phyloP scores from a whole-genome alignment of 306 rosid species.

The Trichosanthes cucumerina region DNA sequence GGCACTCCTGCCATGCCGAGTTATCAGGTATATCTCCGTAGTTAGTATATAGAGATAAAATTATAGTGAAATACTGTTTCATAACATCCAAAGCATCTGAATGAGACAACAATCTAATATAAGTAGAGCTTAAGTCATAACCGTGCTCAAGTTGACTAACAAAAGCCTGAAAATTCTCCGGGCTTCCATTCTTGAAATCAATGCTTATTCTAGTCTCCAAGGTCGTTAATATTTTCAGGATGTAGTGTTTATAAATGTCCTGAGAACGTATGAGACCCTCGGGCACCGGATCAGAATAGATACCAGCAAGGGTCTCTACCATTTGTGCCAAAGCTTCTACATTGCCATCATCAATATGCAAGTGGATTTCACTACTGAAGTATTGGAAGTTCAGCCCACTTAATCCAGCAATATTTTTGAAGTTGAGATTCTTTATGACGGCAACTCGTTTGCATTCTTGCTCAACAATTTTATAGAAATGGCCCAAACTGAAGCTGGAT shows the following conservation, averaged over 20 bases:
- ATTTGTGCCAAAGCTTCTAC: slow-evolving; percentile 74
- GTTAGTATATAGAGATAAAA: slow-evolving; percentile 47
- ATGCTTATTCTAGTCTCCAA: slow-evolving; percentile 51
- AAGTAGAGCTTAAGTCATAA: slow-evolving; percentile 41
- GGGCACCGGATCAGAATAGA: slow-evolving; percentile 39
- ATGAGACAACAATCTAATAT: slow-evolving; percentile 46
- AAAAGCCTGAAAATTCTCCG: slow-evolving; percentile 61
- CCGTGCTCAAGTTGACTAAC: slow-evolving; percentile 76
- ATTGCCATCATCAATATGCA: slow-evolving; percentile 48
- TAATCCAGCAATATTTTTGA: slow-evolving; percentile 86
- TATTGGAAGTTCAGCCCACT: slow-evolving; percentile 61
- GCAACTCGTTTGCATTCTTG: slow-evolving; percentile 68
- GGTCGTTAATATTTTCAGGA: slow-evolving; percentile 35
- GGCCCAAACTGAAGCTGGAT: slow-evolving; percentile 41
- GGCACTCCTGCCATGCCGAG: slow-evolving; percentile 94
- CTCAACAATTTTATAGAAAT: slow-evolving; percentile 54
- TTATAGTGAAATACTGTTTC: slow-evolving; percentile 59
- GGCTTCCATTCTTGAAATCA: slow-evolving; percentile 34
- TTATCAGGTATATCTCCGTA: slow-evolving; percentile 57
- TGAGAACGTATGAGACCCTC: slow-evolving; percentile 76
- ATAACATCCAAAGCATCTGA: slow-evolving; percentile 68
- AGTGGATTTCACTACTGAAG: slow-evolving; percentile 59
- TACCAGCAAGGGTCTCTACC: slow-evolving; percentile 48
- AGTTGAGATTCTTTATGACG: slow-evolving; percentile 51
- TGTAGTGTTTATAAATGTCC: slow-evolving; percentile 68